Evolutionary conservation across 352 stramenopile genomes (phyloP).

Genomic region (Phytophthora citricola): DNA sequence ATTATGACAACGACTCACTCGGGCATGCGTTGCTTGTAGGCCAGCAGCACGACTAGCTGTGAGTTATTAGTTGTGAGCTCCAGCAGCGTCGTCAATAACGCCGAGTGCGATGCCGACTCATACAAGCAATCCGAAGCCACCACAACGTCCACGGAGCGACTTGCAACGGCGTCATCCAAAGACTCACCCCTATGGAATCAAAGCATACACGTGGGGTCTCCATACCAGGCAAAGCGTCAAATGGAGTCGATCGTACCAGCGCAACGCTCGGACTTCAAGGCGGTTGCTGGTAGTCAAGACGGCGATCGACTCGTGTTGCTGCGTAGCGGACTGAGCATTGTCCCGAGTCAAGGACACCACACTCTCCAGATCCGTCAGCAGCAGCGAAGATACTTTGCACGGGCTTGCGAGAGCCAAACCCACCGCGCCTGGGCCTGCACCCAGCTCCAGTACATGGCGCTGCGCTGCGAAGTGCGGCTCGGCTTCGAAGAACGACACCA

Average conservation of each 20-base stretch:
- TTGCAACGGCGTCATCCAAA: constrained; percentile 11
- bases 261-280: constrained; percentile 37
- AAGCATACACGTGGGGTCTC: not conserved
- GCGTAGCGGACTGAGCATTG: constrained; percentile 41
- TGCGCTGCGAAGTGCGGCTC: constrained; percentile 35
- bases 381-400: constrained; percentile 36
- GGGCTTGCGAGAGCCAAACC: constrained; percentile 46
- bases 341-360: constrained; percentile 52
- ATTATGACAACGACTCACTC: constrained; percentile 32
- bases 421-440: constrained; percentile 59
- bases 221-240: too few species aligned
- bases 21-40: constrained; percentile 75
- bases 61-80: constrained; percentile 32
- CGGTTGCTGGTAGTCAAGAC: constrained; percentile 25
- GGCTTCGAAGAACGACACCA: constrained; percentile 50
- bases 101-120: constrained; percentile 47
- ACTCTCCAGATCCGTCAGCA: constrained; percentile 60
- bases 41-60: constrained; percentile 45
- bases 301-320: constrained; percentile 32
- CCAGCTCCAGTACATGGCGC: constrained; percentile 60
- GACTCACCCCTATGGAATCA: constrained; percentile 21
- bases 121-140: constrained; percentile 75
- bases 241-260: constrained; percentile 43
- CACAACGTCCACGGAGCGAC: constrained; percentile 18
- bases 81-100: constrained; percentile 52